Conservation (phyloP, 352 stramenopile genomes). For the Pythium coloratum region DNA sequence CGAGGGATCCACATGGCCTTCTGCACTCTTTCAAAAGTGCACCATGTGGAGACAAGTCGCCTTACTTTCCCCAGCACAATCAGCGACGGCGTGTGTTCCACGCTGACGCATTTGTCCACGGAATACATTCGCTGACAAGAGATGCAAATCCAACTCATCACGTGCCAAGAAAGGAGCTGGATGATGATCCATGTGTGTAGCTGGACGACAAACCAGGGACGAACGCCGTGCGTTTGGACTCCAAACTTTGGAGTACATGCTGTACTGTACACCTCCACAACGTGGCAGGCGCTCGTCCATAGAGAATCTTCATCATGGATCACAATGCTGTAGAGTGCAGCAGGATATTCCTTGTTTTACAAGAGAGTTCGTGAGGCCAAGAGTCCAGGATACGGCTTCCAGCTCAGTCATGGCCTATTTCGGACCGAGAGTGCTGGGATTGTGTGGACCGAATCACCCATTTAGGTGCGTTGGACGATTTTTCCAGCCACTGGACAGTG, state of each 20-base stretch:
- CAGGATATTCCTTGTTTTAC: too few relatives aligned
- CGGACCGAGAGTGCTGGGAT: too few relatives aligned
- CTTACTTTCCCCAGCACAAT: background rate
- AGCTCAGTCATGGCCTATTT: too few relatives aligned
- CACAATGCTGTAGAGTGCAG: too few relatives aligned
- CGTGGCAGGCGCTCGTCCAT: background rate
- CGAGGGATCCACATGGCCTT: background rate
- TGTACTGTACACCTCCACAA: background rate
- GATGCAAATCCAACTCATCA: background rate
- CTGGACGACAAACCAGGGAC: background rate
- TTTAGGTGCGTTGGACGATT: too few relatives aligned
- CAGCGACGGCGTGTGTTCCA: background rate
- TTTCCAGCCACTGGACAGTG: too few relatives aligned
- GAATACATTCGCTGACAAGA: background rate
- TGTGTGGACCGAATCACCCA: too few relatives aligned
- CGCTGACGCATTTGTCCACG: background rate
- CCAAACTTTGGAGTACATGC: too few relatives aligned
- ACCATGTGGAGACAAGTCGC: background rate
- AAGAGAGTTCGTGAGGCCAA: too few relatives aligned
- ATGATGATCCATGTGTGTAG: background rate
- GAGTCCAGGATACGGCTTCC: too few relatives aligned
- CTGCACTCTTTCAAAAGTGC: background rate
- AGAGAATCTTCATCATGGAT: too few relatives aligned
- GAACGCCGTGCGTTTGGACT: too few relatives aligned
- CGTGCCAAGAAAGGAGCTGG: background rate